A percentile compares a stretch with the other conserved stretches of the same genome.
These are phyloP conservation scores for Didymella lethalis DNA, from an alignment of 2,329 filamentous ascomycete genomes.

Conservation along the genomic window DNA sequence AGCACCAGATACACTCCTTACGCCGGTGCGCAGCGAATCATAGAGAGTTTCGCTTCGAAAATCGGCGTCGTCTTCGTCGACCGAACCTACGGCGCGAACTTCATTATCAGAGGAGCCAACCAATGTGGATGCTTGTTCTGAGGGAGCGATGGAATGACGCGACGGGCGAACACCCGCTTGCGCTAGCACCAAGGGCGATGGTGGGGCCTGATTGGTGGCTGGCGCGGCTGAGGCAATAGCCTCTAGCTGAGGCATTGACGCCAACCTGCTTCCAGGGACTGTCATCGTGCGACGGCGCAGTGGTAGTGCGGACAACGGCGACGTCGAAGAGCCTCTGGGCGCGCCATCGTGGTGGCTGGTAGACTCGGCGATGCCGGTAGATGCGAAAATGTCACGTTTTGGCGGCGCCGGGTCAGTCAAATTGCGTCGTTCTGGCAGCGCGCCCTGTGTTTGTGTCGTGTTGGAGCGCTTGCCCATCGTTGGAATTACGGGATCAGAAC, in stretches of 20 bases:
- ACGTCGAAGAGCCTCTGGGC: slow-evolving; percentile 32
- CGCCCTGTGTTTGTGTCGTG: slow-evolving; percentile 45
- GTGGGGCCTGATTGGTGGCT: slow-evolving; percentile 45
- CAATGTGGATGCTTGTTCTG: slow-evolving; percentile 70
- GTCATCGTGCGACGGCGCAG: slow-evolving; percentile 24
- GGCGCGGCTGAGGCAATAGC: slow-evolving; percentile 40
- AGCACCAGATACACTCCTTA: slow-evolving; percentile 69
- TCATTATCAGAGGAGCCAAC: slow-evolving; percentile 73
- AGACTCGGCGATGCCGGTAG: slow-evolving; percentile 31
- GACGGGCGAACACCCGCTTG: slow-evolving; percentile 54
- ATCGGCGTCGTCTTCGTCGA: slow-evolving; percentile 80
- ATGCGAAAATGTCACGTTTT: slow-evolving; percentile 43
- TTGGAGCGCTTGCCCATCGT: slow-evolving; percentile 50
- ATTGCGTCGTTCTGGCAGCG: slow-evolving; percentile 51
- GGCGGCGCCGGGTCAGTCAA: slow-evolving; percentile 43
- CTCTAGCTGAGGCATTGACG: slow-evolving; percentile 45
- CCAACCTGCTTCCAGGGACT: slow-evolving; percentile 36
- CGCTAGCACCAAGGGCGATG: slow-evolving; percentile 44
- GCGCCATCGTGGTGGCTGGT: slow-evolving; percentile 24
- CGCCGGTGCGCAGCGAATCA: slow-evolving; percentile 77
- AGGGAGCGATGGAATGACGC: slow-evolving; percentile 64
- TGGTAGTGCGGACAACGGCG: slow-evolving; percentile 33
- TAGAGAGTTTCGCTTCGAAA: slow-evolving; percentile 79
- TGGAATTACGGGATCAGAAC: slow-evolving; percentile 45
- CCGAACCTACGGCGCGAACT: slow-evolving; percentile 68